Conservation (phyloP, 768 basidiomycete genomes). For the Naganishia vishniacii region DNA sequence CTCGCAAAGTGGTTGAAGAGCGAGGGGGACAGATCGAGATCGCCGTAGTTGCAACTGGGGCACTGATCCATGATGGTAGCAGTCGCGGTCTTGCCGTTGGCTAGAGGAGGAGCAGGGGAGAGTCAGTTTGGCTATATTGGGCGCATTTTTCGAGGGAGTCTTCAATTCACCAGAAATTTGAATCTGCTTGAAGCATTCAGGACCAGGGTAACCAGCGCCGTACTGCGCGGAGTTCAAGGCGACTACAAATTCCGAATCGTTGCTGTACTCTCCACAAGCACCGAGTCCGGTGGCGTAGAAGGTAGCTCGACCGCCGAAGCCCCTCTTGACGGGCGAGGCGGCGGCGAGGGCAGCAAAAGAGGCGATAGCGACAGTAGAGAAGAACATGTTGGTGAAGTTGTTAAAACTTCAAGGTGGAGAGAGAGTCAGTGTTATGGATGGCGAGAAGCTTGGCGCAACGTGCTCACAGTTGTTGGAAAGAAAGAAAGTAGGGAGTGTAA, state of each 20-base stretch:
- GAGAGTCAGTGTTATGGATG: not conserved
- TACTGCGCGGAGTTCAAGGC: slow-evolving; percentile 51
- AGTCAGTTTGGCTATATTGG: not conserved
- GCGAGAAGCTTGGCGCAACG: not conserved
- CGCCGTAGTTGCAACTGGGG: slow-evolving; percentile 61
- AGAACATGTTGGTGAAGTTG: slow-evolving; percentile 16
- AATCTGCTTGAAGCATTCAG: slow-evolving; percentile 59
- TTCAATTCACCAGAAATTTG: slow-evolving; percentile 57
- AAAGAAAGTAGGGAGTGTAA: slow-evolving; percentile 8
- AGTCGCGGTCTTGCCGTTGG: slow-evolving; percentile 57
- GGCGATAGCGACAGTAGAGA: slow-evolving; percentile 31
- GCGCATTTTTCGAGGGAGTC: slow-evolving; percentile 32
- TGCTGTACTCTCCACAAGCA: slow-evolving; percentile 38
- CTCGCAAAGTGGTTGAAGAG: slow-evolving; percentile 62
- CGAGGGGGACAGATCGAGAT: slow-evolving; percentile 64
- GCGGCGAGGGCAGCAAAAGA: slow-evolving; percentile 22
- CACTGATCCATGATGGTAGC: slow-evolving; percentile 68
- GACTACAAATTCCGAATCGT: slow-evolving; percentile 27
- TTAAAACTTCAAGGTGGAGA: not conserved
- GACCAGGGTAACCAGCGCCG: slow-evolving; percentile 60
- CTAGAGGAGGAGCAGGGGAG: slow-evolving; percentile 39
- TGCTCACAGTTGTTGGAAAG: slow-evolving; percentile 7
- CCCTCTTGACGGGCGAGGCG: slow-evolving; percentile 32
- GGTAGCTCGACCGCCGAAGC: slow-evolving; percentile 43
- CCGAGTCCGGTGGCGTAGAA: slow-evolving; percentile 51